A percentile compares a stretch with the other conserved stretches of the same genome.
phyloP scores from a whole-genome alignment of 805 yeast genomes.

The Candida vaughaniae region DNA sequence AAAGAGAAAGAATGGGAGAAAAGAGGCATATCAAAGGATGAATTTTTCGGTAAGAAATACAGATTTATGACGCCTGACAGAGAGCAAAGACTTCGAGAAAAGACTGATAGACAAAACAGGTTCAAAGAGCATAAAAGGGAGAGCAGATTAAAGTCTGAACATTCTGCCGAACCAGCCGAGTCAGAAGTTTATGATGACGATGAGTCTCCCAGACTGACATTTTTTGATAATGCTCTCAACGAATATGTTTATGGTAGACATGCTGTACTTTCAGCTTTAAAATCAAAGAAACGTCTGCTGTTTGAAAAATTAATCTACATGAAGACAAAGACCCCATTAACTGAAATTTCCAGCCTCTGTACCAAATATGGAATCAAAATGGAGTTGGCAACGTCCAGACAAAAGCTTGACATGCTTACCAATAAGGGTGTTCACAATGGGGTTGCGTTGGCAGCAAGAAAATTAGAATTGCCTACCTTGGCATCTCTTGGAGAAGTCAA shows the following conservation, averaged over 20 bases:
- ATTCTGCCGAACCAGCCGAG: background rate
- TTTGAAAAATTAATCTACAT: conserved; percentile 53
- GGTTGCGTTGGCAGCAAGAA: conserved; percentile 65
- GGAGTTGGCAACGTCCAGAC: conserved; percentile 38
- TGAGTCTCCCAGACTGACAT: background rate
- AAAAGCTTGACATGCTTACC: conserved; percentile 59
- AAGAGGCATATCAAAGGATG: conserved; percentile 36
- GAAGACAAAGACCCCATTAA: conserved; percentile 26
- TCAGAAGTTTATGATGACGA: background rate
- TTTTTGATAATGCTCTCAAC: conserved; percentile 23
- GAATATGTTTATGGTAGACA: conserved; percentile 80
- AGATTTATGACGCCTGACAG: conserved; percentile 15
- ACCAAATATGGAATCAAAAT: conserved; percentile 39
- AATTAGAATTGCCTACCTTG: conserved; percentile 37
- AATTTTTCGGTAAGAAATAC: conserved; percentile 37
- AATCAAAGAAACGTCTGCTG: conserved; percentile 51
- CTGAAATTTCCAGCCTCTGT: conserved; percentile 49
- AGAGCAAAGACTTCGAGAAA: conserved; percentile 7
- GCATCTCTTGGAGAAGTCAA: conserved; percentile 27
- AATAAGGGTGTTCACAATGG: conserved; percentile 80
- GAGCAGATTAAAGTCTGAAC: background rate
- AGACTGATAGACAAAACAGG: conserved; percentile 9
- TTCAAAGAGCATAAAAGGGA: conserved; percentile 8
- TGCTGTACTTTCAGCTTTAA: conserved; percentile 69
- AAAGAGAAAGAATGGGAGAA: conserved; percentile 35